Evolutionary conservation across 257 asterid genomes (phyloP), one percentile per base, ranked within the genome.

Genomic region (Salvia hispanica): DNA sequence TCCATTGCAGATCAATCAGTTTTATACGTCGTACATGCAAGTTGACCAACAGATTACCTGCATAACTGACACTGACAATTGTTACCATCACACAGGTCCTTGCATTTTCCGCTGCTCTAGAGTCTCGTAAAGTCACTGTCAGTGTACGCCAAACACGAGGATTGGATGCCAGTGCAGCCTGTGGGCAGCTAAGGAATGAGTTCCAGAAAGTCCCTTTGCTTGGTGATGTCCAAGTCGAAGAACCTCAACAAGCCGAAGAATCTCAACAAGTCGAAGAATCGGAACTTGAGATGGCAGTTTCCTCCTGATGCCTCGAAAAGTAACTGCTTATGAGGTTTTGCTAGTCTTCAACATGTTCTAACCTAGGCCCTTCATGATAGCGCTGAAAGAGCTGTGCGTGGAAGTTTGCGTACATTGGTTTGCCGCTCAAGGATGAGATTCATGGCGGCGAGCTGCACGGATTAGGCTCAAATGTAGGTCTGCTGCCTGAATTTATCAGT

Each of bases 131-230:
- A 73, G 58, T 93, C 66, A 93, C 99, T 9, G 92, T 81, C 16
- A 93, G 97, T 58, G 86, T 88, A 9, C 91, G 99, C 15, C 95
- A 82, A 82, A 93, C 99, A 4, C 83, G 97, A 64, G 98, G 99
- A 70, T 80, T 90, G 74, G 97, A 93, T 84, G 99, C 96, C 69
- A 81, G 86, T 68, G 98, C 97, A 61, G 97, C 98, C 52, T 93
- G 98, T 78, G 98, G 98, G 48, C 98, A 93, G 72, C 88, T 93
- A 61, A 75, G 97, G 74, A 93, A 93, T 57, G 92, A 90, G 77
- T 86, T 86, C 78, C 98, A 93, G 84, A 90, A 86, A 83, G 77
- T 31, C 28, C 97, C 97, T 51, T 71, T 88, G 77, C 85, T 76
- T 71, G 74, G 71, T 39, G 84, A 13, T 46, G 51, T n/a, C n/a